Evolutionary conservation across 179 eudicot species (phyloP).

Genomic region (Spinacia oleracea): DNA sequence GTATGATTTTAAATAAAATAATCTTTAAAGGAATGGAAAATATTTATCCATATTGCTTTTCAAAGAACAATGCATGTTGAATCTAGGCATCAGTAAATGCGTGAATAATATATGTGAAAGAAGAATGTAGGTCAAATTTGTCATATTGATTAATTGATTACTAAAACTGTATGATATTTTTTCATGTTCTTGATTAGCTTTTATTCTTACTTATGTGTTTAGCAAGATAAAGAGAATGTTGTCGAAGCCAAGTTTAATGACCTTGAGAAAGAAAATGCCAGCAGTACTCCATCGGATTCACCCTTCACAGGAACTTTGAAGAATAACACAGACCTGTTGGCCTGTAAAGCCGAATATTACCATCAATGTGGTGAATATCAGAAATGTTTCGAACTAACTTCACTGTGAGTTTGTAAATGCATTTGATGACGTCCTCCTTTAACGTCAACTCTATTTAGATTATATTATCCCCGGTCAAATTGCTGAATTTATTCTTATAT

Average conservation of each 20-base stretch:
- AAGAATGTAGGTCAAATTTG: background rate
- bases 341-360: slow-evolving; percentile 96
- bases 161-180: background rate
- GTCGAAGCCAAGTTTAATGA: slow-evolving; percentile 81
- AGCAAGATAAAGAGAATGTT: slow-evolving; percentile 84
- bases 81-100: background rate
- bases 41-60: background rate
- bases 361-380: slow-evolving; percentile 99
- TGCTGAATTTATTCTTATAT: slow-evolving; percentile 26
- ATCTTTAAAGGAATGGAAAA: background rate
- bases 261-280: slow-evolving; percentile 61
- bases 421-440: background rate
- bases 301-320: slow-evolving; percentile 59
- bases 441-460: background rate
- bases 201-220: slow-evolving; percentile 24
- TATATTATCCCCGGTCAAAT: slow-evolving; percentile 42
- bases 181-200: slow-evolving; percentile 13
- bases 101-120: background rate
- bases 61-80: background rate
- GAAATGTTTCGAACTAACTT: slow-evolving; percentile 91
- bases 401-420: slow-evolving; percentile 55
- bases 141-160: background rate
- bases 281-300: slow-evolving; percentile 46
- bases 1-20: background rate
- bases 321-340: slow-evolving; percentile 90